Conservation (phyloP, 345 rosid genomes). For the Ceriops decandra region DNA sequence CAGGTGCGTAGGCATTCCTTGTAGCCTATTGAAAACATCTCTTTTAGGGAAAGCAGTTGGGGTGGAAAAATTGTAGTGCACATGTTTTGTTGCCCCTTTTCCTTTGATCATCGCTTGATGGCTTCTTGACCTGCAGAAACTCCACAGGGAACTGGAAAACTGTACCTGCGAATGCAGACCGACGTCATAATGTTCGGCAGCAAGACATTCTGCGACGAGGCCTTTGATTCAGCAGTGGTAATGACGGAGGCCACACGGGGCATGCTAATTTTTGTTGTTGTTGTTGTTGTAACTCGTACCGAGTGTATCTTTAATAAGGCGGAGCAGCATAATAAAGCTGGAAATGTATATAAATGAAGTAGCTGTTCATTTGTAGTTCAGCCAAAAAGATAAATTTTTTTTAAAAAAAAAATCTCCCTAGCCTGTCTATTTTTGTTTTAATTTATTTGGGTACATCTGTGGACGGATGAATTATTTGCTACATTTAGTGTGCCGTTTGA, state of each 20-base stretch:
- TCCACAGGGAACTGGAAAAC: constrained; percentile 54
- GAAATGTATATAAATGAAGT: constrained; percentile 29
- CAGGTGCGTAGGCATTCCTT: constrained; percentile 50
- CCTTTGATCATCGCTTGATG: neutral
- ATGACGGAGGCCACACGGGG: constrained; percentile 6
- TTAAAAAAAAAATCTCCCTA: neutral
- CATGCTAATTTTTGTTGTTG: constrained; percentile 16
- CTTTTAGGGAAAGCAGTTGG: too few relatives aligned
- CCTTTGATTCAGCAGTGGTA: constrained; percentile 18
- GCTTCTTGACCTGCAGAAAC: constrained; percentile 42
- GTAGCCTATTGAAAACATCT: too few relatives aligned
- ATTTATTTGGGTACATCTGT: neutral
- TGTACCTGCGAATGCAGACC: constrained; percentile 81
- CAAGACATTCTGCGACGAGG: neutral
- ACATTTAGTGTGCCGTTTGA: too few relatives aligned
- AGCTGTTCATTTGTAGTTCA: neutral
- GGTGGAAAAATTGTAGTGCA: neutral
- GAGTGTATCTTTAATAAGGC: constrained; percentile 13
- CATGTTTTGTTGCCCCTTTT: too few relatives aligned
- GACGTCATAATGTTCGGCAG: constrained; percentile 20
- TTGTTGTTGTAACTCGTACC: neutral
- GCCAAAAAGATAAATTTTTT: constrained; percentile 2
- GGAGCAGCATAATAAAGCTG: constrained; percentile 13
- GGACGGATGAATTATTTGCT: too few relatives aligned
- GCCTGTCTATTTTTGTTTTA: neutral